Evolutionary conservation across 1,284 basidiomycete genomes (phyloP).

Genomic region (Coniferiporia sulphurascens): DNA sequence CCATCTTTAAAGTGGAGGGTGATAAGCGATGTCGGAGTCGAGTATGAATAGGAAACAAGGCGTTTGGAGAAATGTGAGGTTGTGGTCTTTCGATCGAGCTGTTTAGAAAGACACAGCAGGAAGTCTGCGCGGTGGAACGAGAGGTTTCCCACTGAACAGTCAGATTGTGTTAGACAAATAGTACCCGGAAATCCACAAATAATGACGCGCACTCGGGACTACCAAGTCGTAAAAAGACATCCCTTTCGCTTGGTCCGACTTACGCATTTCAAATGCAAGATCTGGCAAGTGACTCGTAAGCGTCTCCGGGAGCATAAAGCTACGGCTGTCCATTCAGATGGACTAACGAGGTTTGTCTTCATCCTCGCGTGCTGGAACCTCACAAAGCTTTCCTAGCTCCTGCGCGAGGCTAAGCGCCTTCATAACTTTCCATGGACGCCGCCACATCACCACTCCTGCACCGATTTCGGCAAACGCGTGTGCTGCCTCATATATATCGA

Average conservation of each 20-base stretch:
- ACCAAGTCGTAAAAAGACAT: slow-evolving; percentile 27
- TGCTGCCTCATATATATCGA: slow-evolving; percentile 38
- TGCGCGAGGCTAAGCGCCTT: slow-evolving; percentile 28
- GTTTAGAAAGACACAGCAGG: slow-evolving; percentile 34
- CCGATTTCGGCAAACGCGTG: slow-evolving; percentile 32
- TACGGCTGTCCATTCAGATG: no score
- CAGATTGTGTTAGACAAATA: not conserved
- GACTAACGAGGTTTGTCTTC: slow-evolving; percentile 6
- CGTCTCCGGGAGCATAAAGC: no score
- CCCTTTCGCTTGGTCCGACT: slow-evolving; percentile 31
- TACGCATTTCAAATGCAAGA: slow-evolving; percentile 31
- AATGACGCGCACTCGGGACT: slow-evolving; percentile 27
- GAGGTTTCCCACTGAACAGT: slow-evolving; percentile 33
- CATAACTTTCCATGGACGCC: slow-evolving; percentile 31
- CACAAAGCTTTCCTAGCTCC: slow-evolving; percentile 5
- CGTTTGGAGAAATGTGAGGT: slow-evolving; percentile 35
- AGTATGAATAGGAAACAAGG: slow-evolving; percentile 32
- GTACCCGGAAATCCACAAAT: not conserved
- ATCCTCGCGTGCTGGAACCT: not conserved
- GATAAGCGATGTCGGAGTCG: slow-evolving; percentile 25
- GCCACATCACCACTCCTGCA: slow-evolving; percentile 35
- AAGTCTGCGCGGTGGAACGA: slow-evolving; percentile 41
- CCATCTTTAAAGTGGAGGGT: slow-evolving; percentile 42
- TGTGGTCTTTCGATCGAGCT: slow-evolving; percentile 28
- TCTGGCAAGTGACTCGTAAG: slow-evolving; percentile 16